A percentile compares a stretch with the other conserved stretches of the same genome.
phyloP scores from a whole-genome alignment of 2,329 filamentous ascomycete genomes.

The Epichloe baconii region DNA sequence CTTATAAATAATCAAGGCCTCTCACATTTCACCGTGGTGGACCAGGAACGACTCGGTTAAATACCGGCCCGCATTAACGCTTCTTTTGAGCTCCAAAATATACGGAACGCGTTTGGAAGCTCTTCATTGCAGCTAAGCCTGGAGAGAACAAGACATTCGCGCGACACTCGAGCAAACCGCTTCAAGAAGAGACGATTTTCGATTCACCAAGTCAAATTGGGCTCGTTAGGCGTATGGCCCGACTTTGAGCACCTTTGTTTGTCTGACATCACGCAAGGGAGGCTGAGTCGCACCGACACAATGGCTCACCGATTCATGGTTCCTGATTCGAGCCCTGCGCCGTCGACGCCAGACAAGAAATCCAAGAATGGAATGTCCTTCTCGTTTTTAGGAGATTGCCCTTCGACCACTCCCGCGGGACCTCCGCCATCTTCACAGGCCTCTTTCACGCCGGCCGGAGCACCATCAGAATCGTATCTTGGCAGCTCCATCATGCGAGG shows the following conservation, averaged over 20 bases:
- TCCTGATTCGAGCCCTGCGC: conserved; percentile 30
- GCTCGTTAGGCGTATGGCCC: neutral
- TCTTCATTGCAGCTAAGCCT: neutral
- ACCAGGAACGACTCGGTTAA: neutral
- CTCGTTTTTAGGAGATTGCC: conserved; percentile 29
- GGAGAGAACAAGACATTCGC: neutral
- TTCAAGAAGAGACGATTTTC: neutral
- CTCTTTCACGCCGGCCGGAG: conserved; percentile 43
- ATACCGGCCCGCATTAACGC: neutral
- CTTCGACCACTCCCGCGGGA: conserved; percentile 40
- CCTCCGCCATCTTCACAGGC: conserved; percentile 37
- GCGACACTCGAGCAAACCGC: neutral
- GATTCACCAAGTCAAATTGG: too few relatives aligned
- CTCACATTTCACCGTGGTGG: neutral
- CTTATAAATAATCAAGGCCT: too few relatives aligned
- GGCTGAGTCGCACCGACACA: conserved; percentile 7
- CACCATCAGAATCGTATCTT: conserved; percentile 40
- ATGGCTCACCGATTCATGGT: conserved; percentile 31
- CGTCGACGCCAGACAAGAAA: conserved; percentile 35
- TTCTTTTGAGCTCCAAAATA: neutral
- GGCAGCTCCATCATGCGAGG: conserved; percentile 40
- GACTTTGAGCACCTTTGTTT: neutral
- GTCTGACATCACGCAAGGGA: neutral
- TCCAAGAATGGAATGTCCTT: conserved; percentile 20
- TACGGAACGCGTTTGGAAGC: neutral